Base-by-base conservation (phyloP, 495 filamentous ascomycete species). In the Penicillium samsonianum region DNA sequence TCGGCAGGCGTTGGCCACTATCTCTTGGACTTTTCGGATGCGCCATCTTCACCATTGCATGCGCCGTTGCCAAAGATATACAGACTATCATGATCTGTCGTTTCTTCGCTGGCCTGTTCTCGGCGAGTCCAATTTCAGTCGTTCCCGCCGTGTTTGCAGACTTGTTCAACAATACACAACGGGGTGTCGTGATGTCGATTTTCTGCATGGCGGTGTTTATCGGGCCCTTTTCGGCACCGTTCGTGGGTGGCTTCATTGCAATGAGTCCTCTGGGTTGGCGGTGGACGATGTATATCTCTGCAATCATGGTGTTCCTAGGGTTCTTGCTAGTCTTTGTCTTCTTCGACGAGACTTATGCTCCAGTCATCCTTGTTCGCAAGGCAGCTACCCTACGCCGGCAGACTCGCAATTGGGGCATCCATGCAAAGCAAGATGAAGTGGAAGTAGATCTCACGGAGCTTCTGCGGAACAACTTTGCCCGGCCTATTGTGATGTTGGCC, bases 1-100 rank as follows among this genome's bases (percentile, higher is more conserved):
- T 83, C 58, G 91, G 91, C 5, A 64, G 79, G 25, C 78, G 75
- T 35, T 58, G 58, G 55, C 83, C 82, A 2, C 60, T 87, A 10
- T 70, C 80, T 42, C 49, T 77, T 5, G 81, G 81, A 38, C 70
- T 78, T 55, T 55, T 79, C 20, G 62, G 75, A 30, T 83, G 82
- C 45, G 71, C 69, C 5, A 68, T 84, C 49, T 84, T 85, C 55
- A 69, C 70, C 10, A 70, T 84, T 42, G 76, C 77, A 9, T 73
- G 76, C 25, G 82, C 79, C 5, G 71, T 80, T 76, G 82, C 71
- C 69, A 82, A 77, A 40, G 83, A 86, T 53, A 58, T 84, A 0
- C 77, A 84, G 50, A 84, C 81, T 0, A 44, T 83, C 23, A 72
- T 84, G 65, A 68, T 82, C 14, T 70, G 65, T 22, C 71, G 78